Conservation (phyloP, 169 alveolate species). For the Plasmodium gaboni region DNA sequence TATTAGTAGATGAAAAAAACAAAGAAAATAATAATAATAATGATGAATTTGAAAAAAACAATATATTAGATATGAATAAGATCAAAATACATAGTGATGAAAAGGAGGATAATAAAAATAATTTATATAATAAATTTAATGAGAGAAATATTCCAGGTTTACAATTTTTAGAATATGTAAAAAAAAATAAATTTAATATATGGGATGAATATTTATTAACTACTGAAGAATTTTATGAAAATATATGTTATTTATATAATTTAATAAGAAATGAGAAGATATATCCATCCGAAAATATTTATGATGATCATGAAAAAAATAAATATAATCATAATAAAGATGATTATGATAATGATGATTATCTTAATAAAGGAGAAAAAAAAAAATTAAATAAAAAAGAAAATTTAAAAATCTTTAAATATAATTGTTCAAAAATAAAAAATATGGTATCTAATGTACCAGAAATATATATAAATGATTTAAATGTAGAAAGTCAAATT, state of each 20-base stretch:
- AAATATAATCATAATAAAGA: slow-evolving; percentile 42
- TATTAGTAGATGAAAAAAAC: slow-evolving; percentile 16
- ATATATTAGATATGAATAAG: neutral
- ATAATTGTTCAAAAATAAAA: slow-evolving; percentile 53
- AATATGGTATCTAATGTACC: slow-evolving; percentile 65
- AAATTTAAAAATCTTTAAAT: slow-evolving; percentile 24
- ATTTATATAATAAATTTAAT: neutral
- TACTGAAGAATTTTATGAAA: slow-evolving; percentile 77
- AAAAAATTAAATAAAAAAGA: slow-evolving; percentile 18
- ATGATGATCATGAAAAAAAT: slow-evolving; percentile 54
- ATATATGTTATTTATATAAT: slow-evolving; percentile 72
- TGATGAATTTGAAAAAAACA: neutral
- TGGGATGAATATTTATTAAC: slow-evolving; percentile 75
- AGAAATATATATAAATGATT: slow-evolving; percentile 71
- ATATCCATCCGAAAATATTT: slow-evolving; percentile 60
- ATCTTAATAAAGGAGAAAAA: neutral
- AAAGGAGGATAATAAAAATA: neutral
- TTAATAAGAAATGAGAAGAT: slow-evolving; percentile 72
- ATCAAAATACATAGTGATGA: neutral
- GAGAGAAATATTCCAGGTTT: slow-evolving; percentile 41
- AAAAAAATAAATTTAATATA: slow-evolving; percentile 65
- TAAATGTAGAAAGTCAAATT: slow-evolving; percentile 78
- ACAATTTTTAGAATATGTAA: slow-evolving; percentile 53
- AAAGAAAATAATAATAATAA: slow-evolving; percentile 10
- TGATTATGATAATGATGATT: neutral